Base-by-base conservation (phyloP, 2,329 filamentous ascomycete species). In the Niveomyces coronatus region DNA sequence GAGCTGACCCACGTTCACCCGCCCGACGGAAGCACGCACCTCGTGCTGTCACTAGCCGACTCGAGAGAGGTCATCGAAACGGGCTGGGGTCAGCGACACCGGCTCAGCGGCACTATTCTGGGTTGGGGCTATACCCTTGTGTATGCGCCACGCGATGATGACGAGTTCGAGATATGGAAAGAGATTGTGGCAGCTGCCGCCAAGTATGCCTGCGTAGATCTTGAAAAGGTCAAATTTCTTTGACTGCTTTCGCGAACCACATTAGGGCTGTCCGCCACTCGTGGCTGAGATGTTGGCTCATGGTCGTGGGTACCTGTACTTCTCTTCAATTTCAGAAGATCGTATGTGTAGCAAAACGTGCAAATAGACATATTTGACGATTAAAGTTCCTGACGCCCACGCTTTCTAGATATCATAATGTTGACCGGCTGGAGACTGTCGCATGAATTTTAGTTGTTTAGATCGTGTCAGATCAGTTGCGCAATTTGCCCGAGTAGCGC, bases 81-180 rank as follows among this genome's bases (percentile, higher is more conserved):
- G 31, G 56, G 58, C 1, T 66, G 63, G 62, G 62, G 52, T 15
- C 55, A 63, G 51, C 48, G 63, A 4, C 62, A 65, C 37, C 42
- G 43, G 26, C 46, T 65, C 18, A 45, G 43, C 26, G 37, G 45
- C 33, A 27, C 37, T 2, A 27, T 37, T 8, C 29, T 49, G 14
- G 34, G 38, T 16, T 47, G 47, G 45, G 45, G 47, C 2, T 49
- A 49, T 15, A 47, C 45, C 2, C 34, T 49, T 10, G 19, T 47
- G 2, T 49, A 49, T 16, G 47, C 44, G 8, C 47, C 47, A 17
- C 26, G 44, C 17, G 35, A 45, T 13, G 38, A 46, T 14, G 10
- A 35, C 9, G 47, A 49, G n/a, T 40, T 47, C 13, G 31, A 31
- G 8, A 16, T 43, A 11, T 49, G 47, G 47, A 47, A 47, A 34